Conservation (phyloP, 768 basidiomycete species). For the Rhizopogon roseolus region DNA sequence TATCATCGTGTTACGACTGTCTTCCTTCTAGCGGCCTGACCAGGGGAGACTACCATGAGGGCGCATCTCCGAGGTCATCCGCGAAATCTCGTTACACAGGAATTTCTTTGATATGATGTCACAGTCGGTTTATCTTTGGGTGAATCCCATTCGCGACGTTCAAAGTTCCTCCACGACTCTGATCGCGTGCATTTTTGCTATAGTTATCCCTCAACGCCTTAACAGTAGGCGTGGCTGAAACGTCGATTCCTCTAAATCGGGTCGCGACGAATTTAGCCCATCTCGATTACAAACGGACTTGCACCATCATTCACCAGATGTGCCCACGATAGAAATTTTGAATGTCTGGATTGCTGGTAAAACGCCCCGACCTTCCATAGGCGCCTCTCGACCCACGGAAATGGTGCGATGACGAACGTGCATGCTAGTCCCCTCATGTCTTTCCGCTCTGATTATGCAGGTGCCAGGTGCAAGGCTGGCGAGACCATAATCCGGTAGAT, state of each 20-base stretch:
- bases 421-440: constrained; percentile 34
- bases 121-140: constrained; percentile 12
- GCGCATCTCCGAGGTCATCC: constrained; percentile 39
- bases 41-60: constrained; percentile 42
- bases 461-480: constrained; percentile 31
- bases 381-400: constrained; percentile 41
- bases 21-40: constrained; percentile 41
- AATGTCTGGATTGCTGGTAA: constrained; percentile 49
- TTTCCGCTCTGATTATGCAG: constrained; percentile 19
- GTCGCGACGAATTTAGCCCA: constrained; percentile 13
- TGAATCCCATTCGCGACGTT: constrained; percentile 20
- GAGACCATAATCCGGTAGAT: constrained; percentile 49
- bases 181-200: constrained; percentile 56
- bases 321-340: constrained; percentile 44
- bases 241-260: constrained; percentile 30
- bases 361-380: constrained; percentile 38
- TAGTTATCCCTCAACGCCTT: constrained; percentile 41
- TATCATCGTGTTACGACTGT: constrained; percentile 39
- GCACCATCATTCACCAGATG: constrained; percentile 31
- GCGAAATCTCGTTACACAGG: constrained; percentile 44
- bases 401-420: constrained; percentile 45
- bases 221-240: constrained; percentile 20
- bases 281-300: constrained; percentile 15
- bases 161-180: constrained; percentile 8
- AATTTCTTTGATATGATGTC: constrained; percentile 33